Percentiles rank a stretch among this genome's conserved stretches.
phyloP scores from a whole-genome alignment of 2,329 filamentous ascomycete genomes.

The Calonectria montana region DNA sequence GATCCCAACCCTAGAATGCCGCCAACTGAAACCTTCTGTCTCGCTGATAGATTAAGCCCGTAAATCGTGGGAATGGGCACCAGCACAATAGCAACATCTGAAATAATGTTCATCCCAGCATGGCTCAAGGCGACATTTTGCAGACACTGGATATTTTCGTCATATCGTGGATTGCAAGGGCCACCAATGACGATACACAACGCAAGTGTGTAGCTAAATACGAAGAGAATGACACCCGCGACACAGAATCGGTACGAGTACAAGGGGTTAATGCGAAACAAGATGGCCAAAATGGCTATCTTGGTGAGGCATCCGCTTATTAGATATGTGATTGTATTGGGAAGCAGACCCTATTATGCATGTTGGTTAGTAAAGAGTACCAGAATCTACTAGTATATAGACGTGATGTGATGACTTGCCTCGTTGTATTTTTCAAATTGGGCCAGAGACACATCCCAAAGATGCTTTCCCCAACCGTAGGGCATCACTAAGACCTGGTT shows the following conservation, averaged over 20 bases:
- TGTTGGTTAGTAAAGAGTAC: background rate
- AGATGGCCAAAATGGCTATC: background rate
- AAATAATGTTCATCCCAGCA: background rate
- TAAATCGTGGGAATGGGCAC: background rate
- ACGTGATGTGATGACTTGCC: background rate
- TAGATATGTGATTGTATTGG: background rate
- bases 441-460: background rate
- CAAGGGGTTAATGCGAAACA: background rate
- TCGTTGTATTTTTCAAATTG: background rate
- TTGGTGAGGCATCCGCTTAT: background rate
- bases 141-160: background rate
- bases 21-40: background rate
- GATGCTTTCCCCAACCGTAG: background rate
- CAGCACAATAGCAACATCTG: background rate
- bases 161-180: background rate
- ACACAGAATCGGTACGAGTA: background rate
- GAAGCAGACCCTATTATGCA: background rate
- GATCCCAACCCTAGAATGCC: background rate
- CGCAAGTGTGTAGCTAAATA: background rate
- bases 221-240: background rate
- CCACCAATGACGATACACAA: background rate
- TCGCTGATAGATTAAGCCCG: background rate
- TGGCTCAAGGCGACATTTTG: background rate
- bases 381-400: background rate
- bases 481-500: background rate